Evolutionary conservation across 2,329 filamentous ascomycete species (phyloP).

Genomic region (Geosmithia putterillii): DNA sequence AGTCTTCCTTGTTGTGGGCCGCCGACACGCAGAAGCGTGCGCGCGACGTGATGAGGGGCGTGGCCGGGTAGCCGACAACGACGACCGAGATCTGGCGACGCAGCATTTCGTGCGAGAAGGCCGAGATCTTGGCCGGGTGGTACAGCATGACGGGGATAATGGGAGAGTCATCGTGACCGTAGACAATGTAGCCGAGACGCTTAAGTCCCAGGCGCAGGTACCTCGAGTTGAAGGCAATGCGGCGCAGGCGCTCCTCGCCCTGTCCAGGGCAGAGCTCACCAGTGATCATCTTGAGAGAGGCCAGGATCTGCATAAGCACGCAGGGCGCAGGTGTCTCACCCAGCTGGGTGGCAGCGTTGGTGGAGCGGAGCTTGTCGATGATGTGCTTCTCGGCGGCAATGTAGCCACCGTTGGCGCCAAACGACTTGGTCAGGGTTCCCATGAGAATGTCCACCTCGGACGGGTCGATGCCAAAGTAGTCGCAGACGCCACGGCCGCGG

Average conservation of each 20-base stretch:
- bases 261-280: constrained; percentile 83
- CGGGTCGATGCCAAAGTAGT: constrained; percentile 90
- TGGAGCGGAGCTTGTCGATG: constrained; percentile 79
- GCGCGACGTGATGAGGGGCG: constrained; percentile 85
- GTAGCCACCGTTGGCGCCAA: constrained; percentile 95
- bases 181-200: constrained; percentile 91
- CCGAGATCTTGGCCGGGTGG: constrained; percentile 97
- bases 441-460: constrained; percentile 87
- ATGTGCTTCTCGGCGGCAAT: constrained; percentile 80
- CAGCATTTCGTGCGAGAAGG: constrained; percentile 97
- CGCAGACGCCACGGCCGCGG: constrained; percentile 81
- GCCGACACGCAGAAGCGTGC: constrained; percentile 93
- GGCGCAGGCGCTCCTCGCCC: constrained; percentile 88
- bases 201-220: constrained; percentile 97
- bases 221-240: constrained; percentile 94
- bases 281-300: constrained; percentile 76
- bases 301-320: constrained; percentile 82
- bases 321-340: constrained; percentile 82
- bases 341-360: constrained; percentile 76
- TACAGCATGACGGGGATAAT: constrained; percentile 93
- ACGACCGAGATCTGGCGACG: constrained; percentile 96
- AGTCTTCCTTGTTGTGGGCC: constrained; percentile 95
- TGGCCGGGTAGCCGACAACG: constrained; percentile 93
- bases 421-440: constrained; percentile 97
- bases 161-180: constrained; percentile 93